These are phyloP conservation scores for Microsporum ferrugineum DNA, from an alignment of 2,329 filamentous ascomycete species.

Conservation along the genomic window DNA sequence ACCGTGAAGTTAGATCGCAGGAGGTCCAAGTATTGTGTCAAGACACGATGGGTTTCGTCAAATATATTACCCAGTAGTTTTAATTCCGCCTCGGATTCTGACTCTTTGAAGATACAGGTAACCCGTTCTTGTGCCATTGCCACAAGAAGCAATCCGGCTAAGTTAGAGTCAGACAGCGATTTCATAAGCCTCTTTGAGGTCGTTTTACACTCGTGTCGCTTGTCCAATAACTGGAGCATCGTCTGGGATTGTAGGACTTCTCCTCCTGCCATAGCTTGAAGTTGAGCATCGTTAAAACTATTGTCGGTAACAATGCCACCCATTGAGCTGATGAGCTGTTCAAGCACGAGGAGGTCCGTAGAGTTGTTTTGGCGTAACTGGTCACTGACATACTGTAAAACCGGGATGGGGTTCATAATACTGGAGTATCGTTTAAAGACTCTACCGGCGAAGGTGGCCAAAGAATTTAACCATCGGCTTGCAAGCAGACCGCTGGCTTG, in stretches of 20 bases:
- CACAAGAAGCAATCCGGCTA: constrained; percentile 75
- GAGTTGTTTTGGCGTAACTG: constrained; percentile 74
- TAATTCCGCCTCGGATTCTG: constrained; percentile 58
- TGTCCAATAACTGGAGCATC: constrained; percentile 67
- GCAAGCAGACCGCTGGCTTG: constrained; percentile 62
- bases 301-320: constrained; percentile 78
- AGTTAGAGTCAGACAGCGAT: constrained; percentile 62
- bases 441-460: constrained; percentile 82
- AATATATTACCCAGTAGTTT: constrained; percentile 81
- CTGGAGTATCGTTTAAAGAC: constrained; percentile 71
- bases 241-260: constrained; percentile 68
- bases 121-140: constrained; percentile 83
- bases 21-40: constrained; percentile 81
- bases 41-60: constrained; percentile 76
- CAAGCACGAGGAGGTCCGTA: constrained; percentile 80
- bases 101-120: constrained; percentile 67
- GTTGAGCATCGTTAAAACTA: constrained; percentile 79
- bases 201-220: constrained; percentile 60
- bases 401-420: constrained; percentile 68
- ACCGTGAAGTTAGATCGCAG: constrained; percentile 66
- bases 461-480: constrained; percentile 80
- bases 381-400: constrained; percentile 79
- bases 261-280: constrained; percentile 79
- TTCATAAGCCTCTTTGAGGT: constrained; percentile 71
- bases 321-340: constrained; percentile 86